Percentiles rank a stretch among this genome's conserved stretches.
phyloP scores from a whole-genome alignment of 352 stramenopile species.

The Phytopythium litorale region DNA sequence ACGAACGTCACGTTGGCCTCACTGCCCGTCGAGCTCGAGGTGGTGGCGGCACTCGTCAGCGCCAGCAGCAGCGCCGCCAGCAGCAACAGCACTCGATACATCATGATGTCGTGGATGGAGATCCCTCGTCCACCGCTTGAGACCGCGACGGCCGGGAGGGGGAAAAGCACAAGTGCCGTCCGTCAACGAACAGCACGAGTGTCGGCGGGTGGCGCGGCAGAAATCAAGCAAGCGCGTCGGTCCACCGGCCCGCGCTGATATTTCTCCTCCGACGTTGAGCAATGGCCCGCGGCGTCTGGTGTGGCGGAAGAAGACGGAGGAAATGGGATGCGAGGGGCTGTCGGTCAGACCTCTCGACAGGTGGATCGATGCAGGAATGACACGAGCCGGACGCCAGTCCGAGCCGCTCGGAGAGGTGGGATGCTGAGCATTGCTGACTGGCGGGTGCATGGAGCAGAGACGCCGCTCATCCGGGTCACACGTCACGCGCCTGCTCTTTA shows the following conservation, averaged over 20 bases:
- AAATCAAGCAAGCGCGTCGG: not conserved
- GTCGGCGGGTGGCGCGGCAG: not conserved
- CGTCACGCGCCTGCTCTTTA: not conserved
- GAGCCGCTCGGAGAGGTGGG: not conserved
- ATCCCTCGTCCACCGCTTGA: not conserved
- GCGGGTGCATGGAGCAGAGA: not conserved
- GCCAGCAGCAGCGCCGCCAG: slow-evolving; percentile 14
- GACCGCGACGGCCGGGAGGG: too few relatives aligned
- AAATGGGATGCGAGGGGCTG: not conserved
- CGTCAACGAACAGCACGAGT: not conserved
- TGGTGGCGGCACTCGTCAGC: slow-evolving; percentile 10
- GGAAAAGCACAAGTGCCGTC: not conserved
- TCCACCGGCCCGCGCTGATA: not conserved
- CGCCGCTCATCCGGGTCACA: not conserved
- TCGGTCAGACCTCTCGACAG: too few relatives aligned
- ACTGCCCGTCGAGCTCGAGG: slow-evolving; percentile 13
- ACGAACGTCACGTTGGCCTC: slow-evolving; percentile 2
- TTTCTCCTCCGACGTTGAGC: not conserved
- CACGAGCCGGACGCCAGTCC: not conserved
- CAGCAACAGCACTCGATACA: not conserved
- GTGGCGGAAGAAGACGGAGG: not conserved
- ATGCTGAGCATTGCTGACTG: not conserved
- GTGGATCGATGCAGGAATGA: not conserved
- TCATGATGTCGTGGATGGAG: not conserved
- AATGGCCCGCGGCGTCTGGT: not conserved